Evolutionary conservation across 2,329 filamentous ascomycete species (phyloP).

Genomic region (Cladophialophora yegresii): DNA sequence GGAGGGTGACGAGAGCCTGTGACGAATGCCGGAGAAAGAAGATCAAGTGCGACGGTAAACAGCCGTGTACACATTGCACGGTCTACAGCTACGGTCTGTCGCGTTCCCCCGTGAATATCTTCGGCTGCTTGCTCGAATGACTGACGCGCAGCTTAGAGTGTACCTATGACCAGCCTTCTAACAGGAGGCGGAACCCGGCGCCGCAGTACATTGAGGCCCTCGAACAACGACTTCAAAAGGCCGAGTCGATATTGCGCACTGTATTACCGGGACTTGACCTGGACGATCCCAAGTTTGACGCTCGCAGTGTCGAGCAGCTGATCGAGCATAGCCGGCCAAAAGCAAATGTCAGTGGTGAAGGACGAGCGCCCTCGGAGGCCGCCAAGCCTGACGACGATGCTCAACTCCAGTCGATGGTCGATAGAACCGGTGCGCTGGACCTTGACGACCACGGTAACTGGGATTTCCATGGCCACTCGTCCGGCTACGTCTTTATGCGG

Average conservation of each 20-base stretch:
- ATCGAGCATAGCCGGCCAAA: slow-evolving; percentile 46
- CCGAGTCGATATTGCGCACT: slow-evolving; percentile 75
- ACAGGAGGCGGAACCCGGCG: slow-evolving; percentile 83
- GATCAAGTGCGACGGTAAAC: slow-evolving; percentile 71
- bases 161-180: slow-evolving; percentile 93
- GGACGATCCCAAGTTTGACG: slow-evolving; percentile 80
- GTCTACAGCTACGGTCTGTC: slow-evolving; percentile 93
- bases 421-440: slow-evolving; percentile 85
- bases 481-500: slow-evolving; percentile 82
- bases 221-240: slow-evolving; percentile 78
- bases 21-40: slow-evolving; percentile 83
- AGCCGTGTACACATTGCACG: slow-evolving; percentile 91
- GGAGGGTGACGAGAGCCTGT: slow-evolving; percentile 77
- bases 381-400: slow-evolving; percentile 60
- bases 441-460: slow-evolving; percentile 88
- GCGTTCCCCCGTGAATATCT: slow-evolving; percentile 4
- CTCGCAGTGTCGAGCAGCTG: slow-evolving; percentile 69
- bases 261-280: slow-evolving; percentile 83
- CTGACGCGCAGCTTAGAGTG: slow-evolving; percentile 64
- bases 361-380: slow-evolving; percentile 35
- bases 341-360: slow-evolving; percentile 29
- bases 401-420: slow-evolving; percentile 90
- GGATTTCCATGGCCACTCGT: slow-evolving; percentile 94
- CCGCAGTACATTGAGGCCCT: slow-evolving; percentile 91
- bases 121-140: not conserved